A percentile compares a stretch with the other conserved stretches of the same genome.
Conservation (phyloP, 345 rosid species). For the Linum trigynum region DNA sequence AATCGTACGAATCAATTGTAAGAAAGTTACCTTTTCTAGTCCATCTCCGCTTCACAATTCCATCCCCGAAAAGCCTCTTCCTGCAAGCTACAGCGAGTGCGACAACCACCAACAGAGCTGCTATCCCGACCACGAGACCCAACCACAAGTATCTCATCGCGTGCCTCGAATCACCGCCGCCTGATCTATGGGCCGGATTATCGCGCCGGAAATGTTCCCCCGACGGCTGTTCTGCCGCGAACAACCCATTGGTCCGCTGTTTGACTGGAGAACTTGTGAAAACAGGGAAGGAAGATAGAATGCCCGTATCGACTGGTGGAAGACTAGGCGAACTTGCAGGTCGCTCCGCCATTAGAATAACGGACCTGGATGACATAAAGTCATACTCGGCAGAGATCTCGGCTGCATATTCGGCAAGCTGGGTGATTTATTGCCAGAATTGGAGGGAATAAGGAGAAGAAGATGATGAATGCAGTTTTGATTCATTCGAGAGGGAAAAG, state of each 20-base stretch:
- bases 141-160: constrained; percentile 11
- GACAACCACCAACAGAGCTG: constrained; percentile 10
- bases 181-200: no score
- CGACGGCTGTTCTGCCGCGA: not conserved
- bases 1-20: not conserved
- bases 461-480: no score
- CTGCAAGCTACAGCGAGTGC: constrained; percentile 22
- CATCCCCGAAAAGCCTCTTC: constrained; percentile 20
- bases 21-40: constrained; percentile 28
- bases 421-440: no score
- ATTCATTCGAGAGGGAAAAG: no score
- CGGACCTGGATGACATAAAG: no score
- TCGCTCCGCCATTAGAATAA: no score
- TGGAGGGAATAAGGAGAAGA: no score
- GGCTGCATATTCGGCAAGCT: no score
- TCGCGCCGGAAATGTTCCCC: not conserved
- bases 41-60: constrained; percentile 13
- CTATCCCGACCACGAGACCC: constrained; percentile 21
- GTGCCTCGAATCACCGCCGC: not conserved
- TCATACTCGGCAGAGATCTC: no score
- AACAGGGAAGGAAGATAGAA: no score
- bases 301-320: no score
- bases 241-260: not conserved
- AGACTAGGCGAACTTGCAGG: no score
- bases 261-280: not conserved